Evolutionary conservation across 768 basidiomycete species (phyloP).

Genomic region (Leccinum olivaceopallidum): DNA sequence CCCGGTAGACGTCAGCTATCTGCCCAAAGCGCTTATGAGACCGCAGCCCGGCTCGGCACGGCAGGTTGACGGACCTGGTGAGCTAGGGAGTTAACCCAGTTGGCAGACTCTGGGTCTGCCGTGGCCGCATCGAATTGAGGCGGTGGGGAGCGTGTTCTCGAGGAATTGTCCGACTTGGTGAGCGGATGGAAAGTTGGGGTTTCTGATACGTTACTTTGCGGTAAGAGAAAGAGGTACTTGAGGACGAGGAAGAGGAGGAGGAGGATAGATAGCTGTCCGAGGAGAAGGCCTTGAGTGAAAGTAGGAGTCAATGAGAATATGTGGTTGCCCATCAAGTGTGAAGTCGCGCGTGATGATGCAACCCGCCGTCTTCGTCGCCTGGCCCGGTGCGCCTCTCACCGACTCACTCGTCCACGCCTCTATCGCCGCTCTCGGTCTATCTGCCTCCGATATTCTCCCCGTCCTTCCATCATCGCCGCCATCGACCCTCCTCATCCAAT

Average conservation of each 20-base stretch:
- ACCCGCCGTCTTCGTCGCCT: slow-evolving; percentile 44
- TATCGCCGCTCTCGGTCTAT: slow-evolving; percentile 35
- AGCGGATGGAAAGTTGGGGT: slow-evolving; percentile 61
- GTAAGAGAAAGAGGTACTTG: slow-evolving; percentile 94
- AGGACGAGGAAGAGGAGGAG: slow-evolving; percentile 76
- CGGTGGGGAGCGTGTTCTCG: slow-evolving; percentile 36
- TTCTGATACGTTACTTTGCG: slow-evolving; percentile 56
- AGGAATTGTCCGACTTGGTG: slow-evolving; percentile 47
- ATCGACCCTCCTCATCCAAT: slow-evolving; percentile 56
- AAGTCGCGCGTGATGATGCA: background rate
- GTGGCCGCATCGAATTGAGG: slow-evolving; percentile 3
- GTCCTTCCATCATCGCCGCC: slow-evolving; percentile 24
- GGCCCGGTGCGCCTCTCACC: slow-evolving; percentile 57
- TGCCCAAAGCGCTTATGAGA: slow-evolving; percentile 27
- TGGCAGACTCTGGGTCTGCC: slow-evolving; percentile 63
- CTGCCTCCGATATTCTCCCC: slow-evolving; percentile 28
- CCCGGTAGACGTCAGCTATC: slow-evolving; percentile 73
- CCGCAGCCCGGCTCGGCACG: background rate
- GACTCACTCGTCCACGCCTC: slow-evolving; percentile 46
- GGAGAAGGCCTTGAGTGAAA: slow-evolving; percentile 92
- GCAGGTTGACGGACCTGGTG: slow-evolving; percentile 59
- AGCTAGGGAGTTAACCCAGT: slow-evolving; percentile 89
- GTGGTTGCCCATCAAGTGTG: slow-evolving; percentile 41
- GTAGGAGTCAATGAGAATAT: slow-evolving; percentile 79
- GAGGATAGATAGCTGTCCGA: slow-evolving; percentile 90